Evolutionary conservation across 2,329 filamentous ascomycete genomes (phyloP).

Genomic region (Penicillium paneum): DNA sequence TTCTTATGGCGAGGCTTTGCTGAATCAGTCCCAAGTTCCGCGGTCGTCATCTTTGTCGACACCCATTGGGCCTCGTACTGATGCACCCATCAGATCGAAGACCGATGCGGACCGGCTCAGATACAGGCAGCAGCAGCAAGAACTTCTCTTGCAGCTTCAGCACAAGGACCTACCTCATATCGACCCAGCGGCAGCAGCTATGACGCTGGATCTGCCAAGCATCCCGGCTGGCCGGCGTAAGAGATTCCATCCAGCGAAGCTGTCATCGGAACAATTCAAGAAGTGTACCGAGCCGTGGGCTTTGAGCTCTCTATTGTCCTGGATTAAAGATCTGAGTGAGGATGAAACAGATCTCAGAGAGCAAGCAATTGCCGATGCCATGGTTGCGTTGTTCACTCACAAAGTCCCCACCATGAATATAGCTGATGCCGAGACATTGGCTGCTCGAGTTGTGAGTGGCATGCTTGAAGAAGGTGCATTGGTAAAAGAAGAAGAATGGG

Average conservation of each 20-base stretch:
- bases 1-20: constrained; percentile 48
- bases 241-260: constrained; percentile 80
- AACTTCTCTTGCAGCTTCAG: constrained; percentile 52
- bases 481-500: constrained; percentile 91
- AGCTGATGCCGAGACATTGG: constrained; percentile 87
- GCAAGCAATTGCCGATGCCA: constrained; percentile 78
- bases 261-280: constrained; percentile 75
- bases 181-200: constrained; percentile 50
- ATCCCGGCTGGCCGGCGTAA: constrained; percentile 74
- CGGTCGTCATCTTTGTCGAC: constrained; percentile 80
- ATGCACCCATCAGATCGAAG: constrained; percentile 83
- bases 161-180: constrained; percentile 42
- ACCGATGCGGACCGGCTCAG: constrained; percentile 76
- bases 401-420: constrained; percentile 99
- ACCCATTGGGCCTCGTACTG: constrained; percentile 72
- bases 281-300: constrained; percentile 91
- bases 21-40: constrained; percentile 52
- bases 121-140: constrained; percentile 54
- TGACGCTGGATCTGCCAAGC: constrained; percentile 78
- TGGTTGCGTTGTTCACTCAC: constrained; percentile 84
- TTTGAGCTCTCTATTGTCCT: constrained; percentile 77
- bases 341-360: constrained; percentile 84
- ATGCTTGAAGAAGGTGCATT: constrained; percentile 79
- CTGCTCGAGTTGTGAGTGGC: constrained; percentile 69
- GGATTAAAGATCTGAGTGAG: constrained; percentile 86